Conservation (phyloP, 139 green algal species). For the Tetradesmus lagerheimii region DNA sequence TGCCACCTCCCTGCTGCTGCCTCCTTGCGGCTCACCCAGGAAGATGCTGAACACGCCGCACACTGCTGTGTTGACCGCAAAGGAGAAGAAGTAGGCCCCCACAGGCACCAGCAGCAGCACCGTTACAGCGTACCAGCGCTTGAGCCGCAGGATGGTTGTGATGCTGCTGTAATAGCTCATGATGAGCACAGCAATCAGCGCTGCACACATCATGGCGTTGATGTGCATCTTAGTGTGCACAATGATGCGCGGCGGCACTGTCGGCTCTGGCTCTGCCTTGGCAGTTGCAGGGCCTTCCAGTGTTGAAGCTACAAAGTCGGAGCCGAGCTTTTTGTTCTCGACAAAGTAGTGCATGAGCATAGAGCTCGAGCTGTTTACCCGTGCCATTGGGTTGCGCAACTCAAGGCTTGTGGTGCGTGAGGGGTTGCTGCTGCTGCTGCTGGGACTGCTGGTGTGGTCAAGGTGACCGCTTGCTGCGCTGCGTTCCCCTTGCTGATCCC, state of each 20-base stretch:
- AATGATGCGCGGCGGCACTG: background rate
- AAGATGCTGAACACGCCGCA: slow-evolving; percentile 23
- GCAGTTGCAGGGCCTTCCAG: background rate
- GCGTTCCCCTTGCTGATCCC: no score
- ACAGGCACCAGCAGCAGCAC: slow-evolving; percentile 8
- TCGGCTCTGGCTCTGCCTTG: background rate
- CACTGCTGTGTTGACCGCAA: slow-evolving; percentile 7
- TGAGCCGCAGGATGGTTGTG: background rate
- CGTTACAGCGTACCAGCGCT: slow-evolving; percentile 1
- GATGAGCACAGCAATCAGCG: background rate
- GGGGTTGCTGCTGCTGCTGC: no score
- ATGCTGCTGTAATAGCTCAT: background rate
- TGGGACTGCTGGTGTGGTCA: no score
- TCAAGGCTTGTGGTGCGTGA: no score
- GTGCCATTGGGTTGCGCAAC: background rate
- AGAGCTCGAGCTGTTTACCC: background rate
- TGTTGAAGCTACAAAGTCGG: background rate
- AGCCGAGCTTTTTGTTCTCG: background rate
- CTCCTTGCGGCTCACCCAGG: background rate
- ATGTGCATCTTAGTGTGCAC: background rate
- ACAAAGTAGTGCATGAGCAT: background rate
- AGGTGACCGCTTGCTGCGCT: no score
- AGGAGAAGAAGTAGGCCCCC: slow-evolving; percentile 39
- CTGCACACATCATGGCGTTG: background rate
- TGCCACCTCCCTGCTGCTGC: background rate